Percentiles rank a stretch among this genome's conserved stretches.
phyloP scores from a whole-genome alignment of 495 filamentous ascomycete genomes.

The Penicillium atrosanguineum region DNA sequence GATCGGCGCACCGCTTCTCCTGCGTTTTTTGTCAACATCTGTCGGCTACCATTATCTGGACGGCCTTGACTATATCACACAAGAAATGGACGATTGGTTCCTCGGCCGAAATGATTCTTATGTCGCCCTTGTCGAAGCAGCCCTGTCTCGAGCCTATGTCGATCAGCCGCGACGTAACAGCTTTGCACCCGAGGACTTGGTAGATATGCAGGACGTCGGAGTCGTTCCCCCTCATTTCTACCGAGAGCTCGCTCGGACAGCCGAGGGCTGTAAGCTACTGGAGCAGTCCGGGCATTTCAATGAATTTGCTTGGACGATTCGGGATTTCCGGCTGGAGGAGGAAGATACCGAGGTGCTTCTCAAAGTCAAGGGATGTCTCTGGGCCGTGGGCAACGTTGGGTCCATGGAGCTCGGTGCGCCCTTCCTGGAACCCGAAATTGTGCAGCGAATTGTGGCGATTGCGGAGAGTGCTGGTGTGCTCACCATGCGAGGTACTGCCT shows the following conservation, averaged over 20 bases:
- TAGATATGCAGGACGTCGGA: slow-evolving; percentile 59
- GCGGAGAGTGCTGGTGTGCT: slow-evolving; percentile 84
- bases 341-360: slow-evolving; percentile 85
- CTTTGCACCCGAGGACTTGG: slow-evolving; percentile 51
- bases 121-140: slow-evolving; percentile 91
- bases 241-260: slow-evolving; percentile 85
- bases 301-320: slow-evolving; percentile 85
- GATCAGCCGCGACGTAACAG: slow-evolving; percentile 49
- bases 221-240: slow-evolving; percentile 95
- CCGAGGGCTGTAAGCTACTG: slow-evolving; percentile 86
- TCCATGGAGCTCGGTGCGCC: slow-evolving; percentile 96
- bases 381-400: slow-evolving; percentile 96
- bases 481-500: slow-evolving; percentile 90
- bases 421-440: slow-evolving; percentile 83
- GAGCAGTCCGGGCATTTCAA: slow-evolving; percentile 93
- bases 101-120: slow-evolving; percentile 92
- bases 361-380: slow-evolving; percentile 95
- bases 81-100: slow-evolving; percentile 99
- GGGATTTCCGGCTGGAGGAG: slow-evolving; percentile 74
- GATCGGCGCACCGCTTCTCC: slow-evolving; percentile 88
- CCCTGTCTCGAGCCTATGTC: slow-evolving; percentile 82
- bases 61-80: slow-evolving; percentile 94
- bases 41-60: slow-evolving; percentile 97
- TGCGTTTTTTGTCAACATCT: slow-evolving; percentile 91
- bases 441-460: slow-evolving; percentile 79